phyloP scores from a whole-genome alignment of 441 rosid species.

The Iberis amara region DNA sequence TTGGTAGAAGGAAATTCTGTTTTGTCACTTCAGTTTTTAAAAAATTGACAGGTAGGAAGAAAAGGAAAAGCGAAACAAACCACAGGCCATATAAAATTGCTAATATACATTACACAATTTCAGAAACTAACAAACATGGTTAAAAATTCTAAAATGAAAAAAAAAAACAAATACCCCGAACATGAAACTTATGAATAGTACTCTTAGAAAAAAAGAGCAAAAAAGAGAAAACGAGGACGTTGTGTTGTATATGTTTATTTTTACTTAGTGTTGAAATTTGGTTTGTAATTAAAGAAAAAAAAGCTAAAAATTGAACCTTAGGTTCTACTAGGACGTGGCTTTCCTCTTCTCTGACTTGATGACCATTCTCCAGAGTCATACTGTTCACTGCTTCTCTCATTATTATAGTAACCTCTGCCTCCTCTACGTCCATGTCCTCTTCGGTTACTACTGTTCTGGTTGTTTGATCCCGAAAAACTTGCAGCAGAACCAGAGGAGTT shows the following conservation, averaged over 20 bases:
- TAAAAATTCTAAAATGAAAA: not conserved
- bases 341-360: constrained; percentile 31
- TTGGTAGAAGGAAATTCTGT: constrained; percentile 19
- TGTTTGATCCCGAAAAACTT: constrained; percentile 15
- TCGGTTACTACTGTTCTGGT: constrained; percentile 2
- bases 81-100: constrained; percentile 13
- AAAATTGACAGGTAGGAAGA: not conserved
- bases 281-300: no score
- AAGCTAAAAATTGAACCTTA: no score
- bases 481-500: constrained; percentile 14
- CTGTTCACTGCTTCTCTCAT: constrained; percentile 22
- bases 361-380: constrained; percentile 27
- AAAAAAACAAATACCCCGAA: no score
- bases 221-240: no score
- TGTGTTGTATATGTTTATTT: no score
- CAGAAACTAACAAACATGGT: constrained; percentile 5
- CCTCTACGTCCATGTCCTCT: constrained; percentile 29
- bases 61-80: constrained; percentile 12
- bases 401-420: constrained; percentile 20
- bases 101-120: constrained; percentile 17
- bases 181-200: no score
- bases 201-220: no score
- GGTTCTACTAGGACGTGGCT: constrained; percentile 22
- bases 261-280: no score
- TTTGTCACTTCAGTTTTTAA: constrained; percentile 23